phyloP scores from a whole-genome alignment of 305 asterid species.

The Plantago lanceolata region DNA sequence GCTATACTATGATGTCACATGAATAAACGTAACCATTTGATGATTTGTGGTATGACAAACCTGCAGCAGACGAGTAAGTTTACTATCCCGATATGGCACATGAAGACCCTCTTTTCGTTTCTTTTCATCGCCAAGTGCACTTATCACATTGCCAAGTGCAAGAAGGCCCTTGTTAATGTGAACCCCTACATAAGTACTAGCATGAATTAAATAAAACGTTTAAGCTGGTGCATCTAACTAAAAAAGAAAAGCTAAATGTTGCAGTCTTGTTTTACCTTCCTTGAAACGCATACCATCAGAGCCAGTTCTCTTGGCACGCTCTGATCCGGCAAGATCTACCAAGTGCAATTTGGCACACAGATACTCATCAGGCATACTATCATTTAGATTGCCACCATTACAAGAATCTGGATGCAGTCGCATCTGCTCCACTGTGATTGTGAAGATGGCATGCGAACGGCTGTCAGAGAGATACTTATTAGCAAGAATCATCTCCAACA shows the following conservation, averaged over 20 bases:
- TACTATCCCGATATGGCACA: constrained; percentile 97
- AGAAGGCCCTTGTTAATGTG: constrained; percentile 98
- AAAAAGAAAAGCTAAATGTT: constrained; percentile 15
- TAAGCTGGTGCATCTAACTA: not conserved
- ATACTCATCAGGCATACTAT: constrained; percentile 78
- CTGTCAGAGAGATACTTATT: constrained; percentile 35
- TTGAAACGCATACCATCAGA: constrained; percentile 97
- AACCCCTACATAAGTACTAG: constrained; percentile 56
- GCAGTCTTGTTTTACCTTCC: constrained; percentile 53
- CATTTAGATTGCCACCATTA: constrained; percentile 46
- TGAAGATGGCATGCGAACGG: constrained; percentile 97
- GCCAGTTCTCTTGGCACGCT: constrained; percentile 97
- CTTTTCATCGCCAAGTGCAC: constrained; percentile 99
- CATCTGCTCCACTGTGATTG: constrained; percentile 94
- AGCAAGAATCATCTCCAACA: constrained; percentile 11
- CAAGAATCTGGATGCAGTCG: constrained; percentile 44
- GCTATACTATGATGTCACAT: not conserved
- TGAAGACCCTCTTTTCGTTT: constrained; percentile 93
- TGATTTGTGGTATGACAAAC: constrained; percentile 35
- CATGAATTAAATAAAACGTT: constrained; percentile 1
- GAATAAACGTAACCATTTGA: constrained; percentile 5
- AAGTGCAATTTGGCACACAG: constrained; percentile 97
- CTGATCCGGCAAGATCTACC: constrained; percentile 99
- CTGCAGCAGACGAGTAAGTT: constrained; percentile 98
- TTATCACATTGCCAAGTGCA: constrained; percentile 95